Conservation (phyloP, 805 yeast genomes). For the Candida insectalens region DNA sequence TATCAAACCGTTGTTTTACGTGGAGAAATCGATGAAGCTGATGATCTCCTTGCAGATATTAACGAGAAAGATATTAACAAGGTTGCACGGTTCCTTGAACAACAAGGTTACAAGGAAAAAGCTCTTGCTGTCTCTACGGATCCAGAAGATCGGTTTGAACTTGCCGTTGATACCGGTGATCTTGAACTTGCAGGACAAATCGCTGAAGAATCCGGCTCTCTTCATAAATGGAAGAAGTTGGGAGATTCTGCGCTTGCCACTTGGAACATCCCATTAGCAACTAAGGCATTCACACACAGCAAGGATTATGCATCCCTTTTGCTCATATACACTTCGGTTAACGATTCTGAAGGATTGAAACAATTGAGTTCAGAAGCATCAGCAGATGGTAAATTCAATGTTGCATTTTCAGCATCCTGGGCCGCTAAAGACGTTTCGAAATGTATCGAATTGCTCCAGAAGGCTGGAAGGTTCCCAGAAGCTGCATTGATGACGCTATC, state of each 20-base stretch:
- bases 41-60: constrained; percentile 50
- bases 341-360: constrained; percentile 50
- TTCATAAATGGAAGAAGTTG: constrained; percentile 80
- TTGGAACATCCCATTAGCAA: constrained; percentile 79
- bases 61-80: constrained; percentile 62
- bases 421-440: constrained; percentile 57
- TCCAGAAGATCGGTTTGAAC: constrained; percentile 82
- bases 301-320: constrained; percentile 75
- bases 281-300: constrained; percentile 68
- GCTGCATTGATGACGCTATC: constrained; percentile 75
- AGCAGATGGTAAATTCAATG: constrained; percentile 70
- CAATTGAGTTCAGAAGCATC: constrained; percentile 60
- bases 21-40: constrained; percentile 85
- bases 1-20: constrained; percentile 93
- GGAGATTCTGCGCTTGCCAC: constrained; percentile 78
- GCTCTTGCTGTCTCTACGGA: constrained; percentile 81
- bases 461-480: constrained; percentile 68
- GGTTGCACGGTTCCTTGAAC: constrained; percentile 87
- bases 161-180: constrained; percentile 70
- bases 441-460: constrained; percentile 56
- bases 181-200: constrained; percentile 63
- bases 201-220: constrained; percentile 42
- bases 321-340: constrained; percentile 73
- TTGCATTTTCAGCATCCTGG: constrained; percentile 93
- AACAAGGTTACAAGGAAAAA: constrained; percentile 78